Evolutionary conservation across 495 filamentous ascomycete species (phyloP).

Genomic region (Penicillium paradoxum): DNA sequence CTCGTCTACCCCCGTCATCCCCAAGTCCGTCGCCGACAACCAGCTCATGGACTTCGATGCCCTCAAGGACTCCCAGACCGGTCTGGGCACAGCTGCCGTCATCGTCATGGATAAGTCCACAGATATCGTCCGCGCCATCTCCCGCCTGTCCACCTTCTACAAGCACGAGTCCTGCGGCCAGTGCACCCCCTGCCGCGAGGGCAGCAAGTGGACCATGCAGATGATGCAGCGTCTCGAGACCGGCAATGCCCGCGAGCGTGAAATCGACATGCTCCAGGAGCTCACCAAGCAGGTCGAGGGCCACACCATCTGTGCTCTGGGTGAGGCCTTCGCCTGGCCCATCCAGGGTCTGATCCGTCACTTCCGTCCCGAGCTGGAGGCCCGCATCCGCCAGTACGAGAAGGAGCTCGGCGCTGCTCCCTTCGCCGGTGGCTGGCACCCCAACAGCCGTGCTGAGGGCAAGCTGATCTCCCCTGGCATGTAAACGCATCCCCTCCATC

Average conservation of each 20-base stretch:
- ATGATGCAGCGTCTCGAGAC: constrained; percentile 96
- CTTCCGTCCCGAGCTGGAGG: constrained; percentile 93
- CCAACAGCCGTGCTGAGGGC: constrained; percentile 68
- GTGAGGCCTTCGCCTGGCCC: constrained; percentile 98
- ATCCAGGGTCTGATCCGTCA: constrained; percentile 96
- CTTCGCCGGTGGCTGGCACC: constrained; percentile 84
- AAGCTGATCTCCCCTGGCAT: constrained; percentile 79
- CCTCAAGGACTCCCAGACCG: constrained; percentile 93
- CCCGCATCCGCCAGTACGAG: constrained; percentile 71
- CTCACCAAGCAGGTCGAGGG: constrained; percentile 98
- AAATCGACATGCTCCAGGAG: constrained; percentile 99
- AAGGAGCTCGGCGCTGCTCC: constrained; percentile 58
- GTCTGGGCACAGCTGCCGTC: constrained; percentile 95
- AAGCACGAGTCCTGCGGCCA: constrained; percentile 97
- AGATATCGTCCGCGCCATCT: constrained; percentile 90
- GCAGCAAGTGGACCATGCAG: constrained; percentile 95
- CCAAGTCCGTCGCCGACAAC: constrained; percentile 79
- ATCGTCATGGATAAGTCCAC: constrained; percentile 99
- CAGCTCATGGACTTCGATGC: constrained; percentile 99
- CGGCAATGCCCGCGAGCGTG: constrained; percentile 77
- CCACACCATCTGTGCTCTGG: constrained; percentile 95
- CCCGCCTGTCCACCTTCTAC: constrained; percentile 91
- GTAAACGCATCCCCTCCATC: constrained; percentile 27
- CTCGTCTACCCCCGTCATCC: constrained; percentile 92
- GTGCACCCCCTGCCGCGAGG: constrained; percentile 97